A percentile compares a stretch with the other conserved stretches of the same genome.
phyloP scores from a whole-genome alignment of 2,329 filamentous ascomycete species.

The Fusarium sp. region DNA sequence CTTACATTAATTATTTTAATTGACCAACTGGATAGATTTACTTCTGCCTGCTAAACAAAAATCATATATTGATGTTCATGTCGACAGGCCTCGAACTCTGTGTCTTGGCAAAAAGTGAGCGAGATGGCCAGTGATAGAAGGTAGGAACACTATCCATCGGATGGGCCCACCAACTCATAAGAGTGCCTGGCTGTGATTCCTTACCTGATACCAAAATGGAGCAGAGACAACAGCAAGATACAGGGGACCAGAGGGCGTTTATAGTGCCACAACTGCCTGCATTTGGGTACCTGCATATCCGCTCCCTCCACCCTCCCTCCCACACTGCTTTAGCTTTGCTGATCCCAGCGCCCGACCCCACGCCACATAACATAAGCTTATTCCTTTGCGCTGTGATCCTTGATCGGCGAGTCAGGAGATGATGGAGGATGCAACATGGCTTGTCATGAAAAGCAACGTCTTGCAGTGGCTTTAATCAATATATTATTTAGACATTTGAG shows the following conservation, averaged over 20 bases:
- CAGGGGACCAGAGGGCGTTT: neutral
- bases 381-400: conserved; percentile 3
- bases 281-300: conserved; percentile 33
- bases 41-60: no score
- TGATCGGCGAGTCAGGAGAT: conserved; percentile 1
- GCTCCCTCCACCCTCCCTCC: conserved; percentile 9
- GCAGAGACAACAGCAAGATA: neutral
- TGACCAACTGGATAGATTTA: no score
- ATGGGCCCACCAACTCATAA: no score
- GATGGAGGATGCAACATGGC: neutral
- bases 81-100: no score
- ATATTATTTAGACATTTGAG: no score
- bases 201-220: no score
- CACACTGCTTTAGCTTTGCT: neutral
- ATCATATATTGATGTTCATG: no score
- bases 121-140: no score
- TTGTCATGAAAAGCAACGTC: neutral
- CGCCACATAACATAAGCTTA: neutral
- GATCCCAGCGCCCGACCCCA: neutral
- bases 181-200: no score
- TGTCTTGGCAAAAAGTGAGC: no score
- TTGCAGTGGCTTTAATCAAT: neutral
- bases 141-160: no score
- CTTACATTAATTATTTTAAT: no score
- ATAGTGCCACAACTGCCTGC: neutral